Conservation (phyloP, 1,284 basidiomycete genomes). For the Leccinum pallidistipes region DNA sequence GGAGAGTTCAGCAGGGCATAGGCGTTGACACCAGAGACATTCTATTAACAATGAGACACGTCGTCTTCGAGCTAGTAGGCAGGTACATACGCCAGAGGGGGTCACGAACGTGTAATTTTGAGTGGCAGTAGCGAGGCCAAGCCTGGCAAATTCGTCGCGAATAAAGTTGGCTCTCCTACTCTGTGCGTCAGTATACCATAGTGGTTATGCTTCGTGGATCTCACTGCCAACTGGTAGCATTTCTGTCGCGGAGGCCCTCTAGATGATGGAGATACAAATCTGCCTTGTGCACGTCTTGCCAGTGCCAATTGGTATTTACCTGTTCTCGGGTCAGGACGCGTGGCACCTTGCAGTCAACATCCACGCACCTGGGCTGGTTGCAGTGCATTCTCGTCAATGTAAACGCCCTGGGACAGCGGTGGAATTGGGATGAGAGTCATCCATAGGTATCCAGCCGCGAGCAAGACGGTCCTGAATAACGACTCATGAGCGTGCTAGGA, state of each 20-base stretch:
- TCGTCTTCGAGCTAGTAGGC: not conserved
- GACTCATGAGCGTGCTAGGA: not conserved
- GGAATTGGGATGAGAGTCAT: conserved; percentile 68
- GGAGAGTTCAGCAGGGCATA: conserved; percentile 86
- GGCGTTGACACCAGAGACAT: conserved; percentile 66
- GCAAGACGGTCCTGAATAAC: conserved; percentile 49
- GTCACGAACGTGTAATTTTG: conserved; percentile 67
- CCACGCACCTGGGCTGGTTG: conserved; percentile 78
- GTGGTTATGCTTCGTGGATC: conserved; percentile 29
- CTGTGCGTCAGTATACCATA: conserved; percentile 9
- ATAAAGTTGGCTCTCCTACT: conserved; percentile 64
- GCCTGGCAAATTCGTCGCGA: conserved; percentile 58
- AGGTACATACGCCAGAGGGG: conserved; percentile 43
- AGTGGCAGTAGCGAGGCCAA: conserved; percentile 67
- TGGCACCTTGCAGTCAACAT: not conserved
- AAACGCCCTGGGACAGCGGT: conserved; percentile 65
- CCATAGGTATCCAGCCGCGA: conserved; percentile 72
- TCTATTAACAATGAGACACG: conserved; percentile 36
- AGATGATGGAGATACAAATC: conserved; percentile 74
- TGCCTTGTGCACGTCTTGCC: conserved; percentile 84
- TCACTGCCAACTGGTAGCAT: conserved; percentile 71
- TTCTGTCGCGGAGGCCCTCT: conserved; percentile 60
- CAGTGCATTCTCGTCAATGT: conserved; percentile 92
- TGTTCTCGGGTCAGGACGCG: conserved; percentile 32
- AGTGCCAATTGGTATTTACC: conserved; percentile 88